Percentiles rank a stretch among this genome's conserved stretches.
Evolutionary conservation across 1,139 yeast genomes (phyloP).

Genomic region (Candida dubliniensis): DNA sequence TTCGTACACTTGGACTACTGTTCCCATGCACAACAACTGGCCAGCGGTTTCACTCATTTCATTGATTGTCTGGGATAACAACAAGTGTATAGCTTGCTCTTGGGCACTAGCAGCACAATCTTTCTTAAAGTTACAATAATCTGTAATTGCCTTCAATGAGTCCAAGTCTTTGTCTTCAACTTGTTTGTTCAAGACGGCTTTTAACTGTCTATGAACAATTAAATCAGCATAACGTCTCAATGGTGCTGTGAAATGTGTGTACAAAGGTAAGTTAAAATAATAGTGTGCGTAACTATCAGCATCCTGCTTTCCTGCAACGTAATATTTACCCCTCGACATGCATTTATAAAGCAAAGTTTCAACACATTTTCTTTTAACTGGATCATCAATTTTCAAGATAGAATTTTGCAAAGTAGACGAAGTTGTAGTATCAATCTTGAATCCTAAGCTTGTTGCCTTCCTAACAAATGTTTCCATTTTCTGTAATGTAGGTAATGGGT

Average conservation of each 20-base stretch:
- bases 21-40: conserved; percentile 80
- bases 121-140: conserved; percentile 91
- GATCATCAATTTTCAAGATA: conserved; percentile 63
- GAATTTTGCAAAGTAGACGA: conserved; percentile 75
- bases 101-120: conserved; percentile 94
- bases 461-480: conserved; percentile 79
- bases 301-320: conserved; percentile 85
- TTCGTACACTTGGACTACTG: conserved; percentile 90
- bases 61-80: conserved; percentile 80
- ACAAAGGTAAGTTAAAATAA: conserved; percentile 77
- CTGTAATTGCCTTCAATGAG: conserved; percentile 76
- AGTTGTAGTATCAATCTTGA: conserved; percentile 70
- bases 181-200: conserved; percentile 51
- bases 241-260: conserved; percentile 94
- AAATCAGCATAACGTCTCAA: conserved; percentile 89
- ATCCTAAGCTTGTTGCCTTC: conserved; percentile 65
- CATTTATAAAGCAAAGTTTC: conserved; percentile 82
- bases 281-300: conserved; percentile 79
- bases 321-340: conserved; percentile 82
- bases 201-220: conserved; percentile 89
- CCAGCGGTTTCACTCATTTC: conserved; percentile 76
- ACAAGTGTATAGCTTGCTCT: conserved; percentile 88
- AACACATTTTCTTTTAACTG: conserved; percentile 66
- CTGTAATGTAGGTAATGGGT: conserved; percentile 77
- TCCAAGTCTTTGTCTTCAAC: conserved; percentile 52